These are phyloP conservation scores for Macrophomina pseudophaseolina DNA, from an alignment of 2,329 filamentous ascomycete genomes.

Conservation along the genomic window DNA sequence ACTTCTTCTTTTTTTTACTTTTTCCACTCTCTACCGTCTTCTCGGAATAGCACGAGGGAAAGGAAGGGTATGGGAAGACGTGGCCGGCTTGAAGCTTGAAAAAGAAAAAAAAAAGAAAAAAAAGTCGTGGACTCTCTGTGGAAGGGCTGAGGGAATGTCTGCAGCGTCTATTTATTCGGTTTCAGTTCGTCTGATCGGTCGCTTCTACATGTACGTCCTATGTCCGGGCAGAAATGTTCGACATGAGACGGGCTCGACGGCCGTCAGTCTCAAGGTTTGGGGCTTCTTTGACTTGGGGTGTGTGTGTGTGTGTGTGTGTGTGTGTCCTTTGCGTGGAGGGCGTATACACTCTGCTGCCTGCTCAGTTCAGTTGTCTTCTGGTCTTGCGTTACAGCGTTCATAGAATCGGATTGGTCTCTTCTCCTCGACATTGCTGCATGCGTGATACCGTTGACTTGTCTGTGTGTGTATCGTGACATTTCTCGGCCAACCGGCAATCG, in stretches of 20 bases:
- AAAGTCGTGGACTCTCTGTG: no score
- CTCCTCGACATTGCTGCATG: not conserved
- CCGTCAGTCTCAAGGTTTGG: not conserved
- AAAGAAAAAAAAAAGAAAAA: not conserved
- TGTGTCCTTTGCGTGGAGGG: slow-evolving; percentile 11
- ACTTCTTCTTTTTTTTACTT: not conserved
- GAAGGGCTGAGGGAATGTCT: no score
- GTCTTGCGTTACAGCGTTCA: slow-evolving; percentile 20
- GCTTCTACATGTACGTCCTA: not conserved
- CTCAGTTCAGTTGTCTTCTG: not conserved
- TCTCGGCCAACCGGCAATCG: not conserved
- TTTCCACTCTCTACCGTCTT: not conserved
- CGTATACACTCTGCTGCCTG: slow-evolving; percentile 1
- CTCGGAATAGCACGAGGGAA: not conserved
- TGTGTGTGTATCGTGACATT: not conserved
- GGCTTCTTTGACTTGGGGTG: not conserved
- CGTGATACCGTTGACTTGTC: not conserved
- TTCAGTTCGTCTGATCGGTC: not conserved
- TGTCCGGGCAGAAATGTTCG: not conserved
- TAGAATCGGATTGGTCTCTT: slow-evolving; percentile 6
- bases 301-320: not conserved
- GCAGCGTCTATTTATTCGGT: not conserved
- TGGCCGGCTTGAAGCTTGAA: not conserved
- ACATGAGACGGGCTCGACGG: not conserved
- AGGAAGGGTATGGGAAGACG: not conserved